phyloP scores from a whole-genome alignment of 2,329 filamentous ascomycete genomes.

The Plectosphaerella cucumerina region DNA sequence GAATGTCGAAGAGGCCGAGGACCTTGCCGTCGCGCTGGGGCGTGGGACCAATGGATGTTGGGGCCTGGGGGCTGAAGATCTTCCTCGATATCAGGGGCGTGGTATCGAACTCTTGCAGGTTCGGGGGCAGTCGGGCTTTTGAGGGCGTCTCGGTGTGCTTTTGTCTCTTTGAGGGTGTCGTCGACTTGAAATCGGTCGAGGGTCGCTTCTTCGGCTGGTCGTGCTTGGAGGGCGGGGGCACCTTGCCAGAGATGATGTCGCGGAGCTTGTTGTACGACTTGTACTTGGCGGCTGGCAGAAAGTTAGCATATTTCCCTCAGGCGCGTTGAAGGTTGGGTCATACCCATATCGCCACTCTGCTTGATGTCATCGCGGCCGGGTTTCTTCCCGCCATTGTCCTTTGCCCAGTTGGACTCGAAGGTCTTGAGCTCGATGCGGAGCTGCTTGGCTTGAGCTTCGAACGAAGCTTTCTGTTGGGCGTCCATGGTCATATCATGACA shows the following conservation, averaged over 20 bases:
- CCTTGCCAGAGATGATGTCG: slow-evolving; percentile 53
- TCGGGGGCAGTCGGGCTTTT: slow-evolving; percentile 30
- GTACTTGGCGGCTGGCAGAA: slow-evolving; percentile 61
- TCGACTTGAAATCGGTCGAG: slow-evolving; percentile 25
- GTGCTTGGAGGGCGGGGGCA: slow-evolving; percentile 33
- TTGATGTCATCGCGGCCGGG: slow-evolving; percentile 74
- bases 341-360: slow-evolving; percentile 66
- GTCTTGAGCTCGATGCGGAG: slow-evolving; percentile 68
- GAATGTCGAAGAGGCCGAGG: slow-evolving; percentile 71
- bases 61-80: slow-evolving; percentile 55
- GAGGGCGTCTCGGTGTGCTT: slow-evolving; percentile 44
- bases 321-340: slow-evolving; percentile 9
- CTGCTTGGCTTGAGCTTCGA: slow-evolving; percentile 45
- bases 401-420: slow-evolving; percentile 69
- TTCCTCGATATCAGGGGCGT: slow-evolving; percentile 55
- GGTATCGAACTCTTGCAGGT: slow-evolving; percentile 33
- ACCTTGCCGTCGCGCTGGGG: slow-evolving; percentile 76
- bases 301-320: background rate
- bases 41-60: slow-evolving; percentile 68
- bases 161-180: slow-evolving; percentile 49
- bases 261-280: slow-evolving; percentile 69
- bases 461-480: slow-evolving; percentile 34
- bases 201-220: slow-evolving; percentile 36
- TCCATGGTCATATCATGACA: slow-evolving; percentile 35
- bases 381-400: slow-evolving; percentile 61